Base-by-base conservation (phyloP, 2,329 filamentous ascomycete genomes). In the Fonsecaea erecta region DNA sequence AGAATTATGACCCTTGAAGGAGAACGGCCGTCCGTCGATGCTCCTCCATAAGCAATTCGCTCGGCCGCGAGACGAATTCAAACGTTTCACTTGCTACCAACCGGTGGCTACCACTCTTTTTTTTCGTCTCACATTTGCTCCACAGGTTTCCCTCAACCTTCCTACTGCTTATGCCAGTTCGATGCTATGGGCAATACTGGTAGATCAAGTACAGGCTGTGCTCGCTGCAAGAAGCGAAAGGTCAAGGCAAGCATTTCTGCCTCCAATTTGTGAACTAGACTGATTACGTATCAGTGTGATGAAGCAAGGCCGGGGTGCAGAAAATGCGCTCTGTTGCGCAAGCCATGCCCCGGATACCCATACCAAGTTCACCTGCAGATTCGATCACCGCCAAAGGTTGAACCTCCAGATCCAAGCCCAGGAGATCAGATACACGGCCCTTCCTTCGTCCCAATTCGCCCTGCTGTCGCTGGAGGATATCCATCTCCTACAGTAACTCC, bases 121-220 rank as follows among this genome's bases (percentile, higher is more conserved):
- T n/a, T n/a, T 14, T 35, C 26, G 26, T 21, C 52, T 37, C 3
- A 9, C 32, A 21, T 35, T 40, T 56, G 43, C 11, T 43, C n/a
- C 59, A 62, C 34, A 52, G 21, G 43, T 34, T 43, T 67, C 32
- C 37, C 32, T 26, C n/a, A 16, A 18, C 18, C 18, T 26, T 28
- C 8, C 48, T n/a, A 14, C n/a, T 9, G 14, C 32, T 21, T 12
- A 60, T 56, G 28, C 40, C n/a, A 24, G 8, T 35, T 28, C 48
- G 37, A 28, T 58, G 52, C 52, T 54, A 71, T 71, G 70, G 66
- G 65, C 28, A 71, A 70, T 32, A 65, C 64, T 62, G 68, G 68
- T 53, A 69, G 67, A 59, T 70, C 68, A n/a, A 71, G 70, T 57
- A 71, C 67, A 11, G 70, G 70, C 21, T 70, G 68, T 63, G 57